These are phyloP conservation scores for Saxophila tyrrhenica DNA, from an alignment of 495 filamentous ascomycete genomes.

Conservation along the genomic window DNA sequence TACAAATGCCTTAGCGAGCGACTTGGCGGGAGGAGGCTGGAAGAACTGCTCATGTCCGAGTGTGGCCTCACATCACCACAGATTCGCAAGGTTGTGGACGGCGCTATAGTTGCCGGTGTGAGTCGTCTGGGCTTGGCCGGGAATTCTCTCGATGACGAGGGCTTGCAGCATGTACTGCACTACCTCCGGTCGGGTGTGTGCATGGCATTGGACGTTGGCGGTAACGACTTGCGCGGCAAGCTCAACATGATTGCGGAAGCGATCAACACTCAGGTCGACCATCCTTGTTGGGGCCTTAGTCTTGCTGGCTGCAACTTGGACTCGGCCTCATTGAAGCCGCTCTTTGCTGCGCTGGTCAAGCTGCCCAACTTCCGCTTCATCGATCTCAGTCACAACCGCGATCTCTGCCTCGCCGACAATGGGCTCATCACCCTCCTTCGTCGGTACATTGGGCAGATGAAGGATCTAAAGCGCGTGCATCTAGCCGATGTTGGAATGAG, in stretches of 20 bases:
- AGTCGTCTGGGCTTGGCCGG: conserved; percentile 70
- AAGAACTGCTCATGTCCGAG: conserved; percentile 73
- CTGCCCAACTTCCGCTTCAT: conserved; percentile 76
- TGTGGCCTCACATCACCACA: conserved; percentile 60
- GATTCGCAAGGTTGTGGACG: conserved; percentile 63
- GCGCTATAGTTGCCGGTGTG: conserved; percentile 59
- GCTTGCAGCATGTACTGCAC: conserved; percentile 60
- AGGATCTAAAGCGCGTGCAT: conserved; percentile 73
- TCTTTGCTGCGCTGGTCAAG: conserved; percentile 62
- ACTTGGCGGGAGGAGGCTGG: conserved; percentile 61
- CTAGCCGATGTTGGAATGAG: conserved; percentile 77
- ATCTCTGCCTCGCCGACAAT: conserved; percentile 45
- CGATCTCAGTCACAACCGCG: conserved; percentile 80
- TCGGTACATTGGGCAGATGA: conserved; percentile 73
- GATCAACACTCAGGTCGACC: conserved; percentile 38
- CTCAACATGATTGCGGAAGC: conserved; percentile 55
- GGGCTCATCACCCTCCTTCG: conserved; percentile 65
- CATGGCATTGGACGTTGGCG: conserved; percentile 85
- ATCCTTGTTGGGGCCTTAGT: conserved; percentile 64
- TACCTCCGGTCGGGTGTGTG: conserved; percentile 66
- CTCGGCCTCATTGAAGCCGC: conserved; percentile 54
- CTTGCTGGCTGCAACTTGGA: conserved; percentile 77
- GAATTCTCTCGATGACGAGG: conserved; percentile 61
- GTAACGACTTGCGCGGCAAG: conserved; percentile 67
- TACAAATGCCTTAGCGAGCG: conserved; percentile 65